Base-by-base conservation (phyloP, 2,329 filamentous ascomycete species). In the Knufia petricola region DNA sequence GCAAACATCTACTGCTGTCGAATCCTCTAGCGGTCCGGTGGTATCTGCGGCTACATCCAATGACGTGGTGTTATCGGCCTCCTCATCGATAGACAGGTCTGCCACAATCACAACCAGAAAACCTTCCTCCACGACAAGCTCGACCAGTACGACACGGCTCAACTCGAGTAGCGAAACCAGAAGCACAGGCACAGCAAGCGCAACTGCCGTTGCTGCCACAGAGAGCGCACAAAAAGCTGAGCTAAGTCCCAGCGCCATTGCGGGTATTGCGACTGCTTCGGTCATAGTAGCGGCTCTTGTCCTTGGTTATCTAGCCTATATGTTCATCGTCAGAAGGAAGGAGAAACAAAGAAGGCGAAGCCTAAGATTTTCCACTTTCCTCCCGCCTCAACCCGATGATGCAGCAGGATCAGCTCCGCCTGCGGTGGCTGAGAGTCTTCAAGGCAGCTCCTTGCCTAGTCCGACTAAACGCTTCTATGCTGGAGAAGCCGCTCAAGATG, bases 301-400 rank as follows among this genome's bases (percentile, higher is more conserved):
- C 21, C 13, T 34, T 9, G 41, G 3, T 12, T 38, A 39, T 17
- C 20, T 36, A 31, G 45, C 46, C 13, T 42, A 50, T 21, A 17
- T 43, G 21, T 20, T 50, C 23, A 46, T 37, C 46, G 49, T 36
- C 12, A 45, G 34, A 42, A 34, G 30, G 15, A 39, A 21, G 60
- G 61, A 45, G 66, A 65, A 4, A 64, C 66, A 53, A 53, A 61
- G 12, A 60, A 63, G 6, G 63, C 67, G 32, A 65, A 65, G n/a
- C 61, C 66, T 13, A 66, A 65, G 1, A 55, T 61, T 4, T 56
- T 60, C 49, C 55, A 54, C 23, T 50, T 47, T 20, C 36, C 30
- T 42, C 52, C 45, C 39, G 46, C 51, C 23, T 54, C 51, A 49
- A 49, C 12, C 48, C 47, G n/a, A 55, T 49, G 37, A 49, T 44